These are phyloP conservation scores for Wickerhamiella infanticola DNA, from an alignment of 1,139 yeast genomes.

Conservation along the genomic window DNA sequence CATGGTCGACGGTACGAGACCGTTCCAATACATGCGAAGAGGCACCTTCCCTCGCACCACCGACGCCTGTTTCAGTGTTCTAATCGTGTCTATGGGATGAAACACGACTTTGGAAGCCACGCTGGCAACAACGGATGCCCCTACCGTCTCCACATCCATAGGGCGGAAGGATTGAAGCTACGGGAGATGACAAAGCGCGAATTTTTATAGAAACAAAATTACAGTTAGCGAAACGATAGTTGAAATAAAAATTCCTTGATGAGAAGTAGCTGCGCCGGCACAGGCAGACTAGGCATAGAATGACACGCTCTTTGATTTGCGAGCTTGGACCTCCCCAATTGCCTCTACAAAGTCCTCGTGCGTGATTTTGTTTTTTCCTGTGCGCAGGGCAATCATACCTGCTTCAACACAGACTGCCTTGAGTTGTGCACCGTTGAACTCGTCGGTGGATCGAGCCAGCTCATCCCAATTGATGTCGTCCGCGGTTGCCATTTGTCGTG, in stretches of 20 bases:
- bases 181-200: not conserved
- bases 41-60: conserved; percentile 26
- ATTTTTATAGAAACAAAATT: not conserved
- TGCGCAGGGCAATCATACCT: conserved; percentile 97
- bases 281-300: conserved; percentile 55
- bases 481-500: conserved; percentile 91
- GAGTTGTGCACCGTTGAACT: conserved; percentile 95
- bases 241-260: not conserved
- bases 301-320: conserved; percentile 87
- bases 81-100: conserved; percentile 24
- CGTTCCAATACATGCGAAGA: conserved; percentile 27
- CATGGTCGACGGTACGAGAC: conserved; percentile 26
- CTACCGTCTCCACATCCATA: conserved; percentile 16
- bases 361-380: conserved; percentile 78
- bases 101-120: conserved; percentile 14
- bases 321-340: conserved; percentile 93
- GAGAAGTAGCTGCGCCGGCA: not conserved
- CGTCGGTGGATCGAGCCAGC: conserved; percentile 94
- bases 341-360: conserved; percentile 99
- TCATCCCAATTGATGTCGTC: conserved; percentile 95
- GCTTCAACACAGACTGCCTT: conserved; percentile 98
- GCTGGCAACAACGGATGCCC: conserved; percentile 15
- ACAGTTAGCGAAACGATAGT: not conserved
- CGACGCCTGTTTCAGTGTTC: conserved; percentile 27
- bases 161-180: no score